phyloP scores from a whole-genome alignment of 805 yeast genomes.

The Ogataea nitratoaversa region DNA sequence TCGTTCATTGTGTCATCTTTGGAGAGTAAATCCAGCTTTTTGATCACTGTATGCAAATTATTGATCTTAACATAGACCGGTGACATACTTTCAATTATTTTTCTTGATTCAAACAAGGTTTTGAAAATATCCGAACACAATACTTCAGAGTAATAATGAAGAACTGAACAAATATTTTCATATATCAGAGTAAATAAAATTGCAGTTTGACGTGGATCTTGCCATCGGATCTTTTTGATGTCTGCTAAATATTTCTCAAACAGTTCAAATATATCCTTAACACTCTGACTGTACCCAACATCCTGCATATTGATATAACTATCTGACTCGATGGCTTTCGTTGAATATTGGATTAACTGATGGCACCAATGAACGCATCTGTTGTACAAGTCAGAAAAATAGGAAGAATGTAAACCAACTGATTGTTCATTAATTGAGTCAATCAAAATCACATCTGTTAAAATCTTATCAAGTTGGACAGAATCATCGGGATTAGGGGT shows the following conservation, averaged over 20 bases:
- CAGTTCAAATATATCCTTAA: constrained; percentile 9
- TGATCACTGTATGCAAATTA: constrained; percentile 13
- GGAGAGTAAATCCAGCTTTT: constrained; percentile 12
- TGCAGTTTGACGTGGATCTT: constrained; percentile 10
- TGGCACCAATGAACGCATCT: constrained; percentile 13
- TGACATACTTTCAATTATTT: constrained; percentile 2
- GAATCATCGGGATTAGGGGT: background rate
- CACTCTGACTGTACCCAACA: constrained; percentile 14
- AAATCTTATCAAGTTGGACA: background rate
- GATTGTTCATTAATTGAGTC: background rate
- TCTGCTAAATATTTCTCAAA: constrained; percentile 9
- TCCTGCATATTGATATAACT: constrained; percentile 7
- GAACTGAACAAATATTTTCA: constrained; percentile 9
- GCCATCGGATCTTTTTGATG: constrained; percentile 8
- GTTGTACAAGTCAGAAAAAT: constrained; percentile 14
- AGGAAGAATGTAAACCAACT: background rate
- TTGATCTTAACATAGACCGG: constrained; percentile 15
- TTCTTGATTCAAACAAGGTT: constrained; percentile 2
- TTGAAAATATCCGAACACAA: constrained; percentile 11
- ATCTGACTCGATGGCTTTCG: constrained; percentile 8
- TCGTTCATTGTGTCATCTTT: constrained; percentile 15
- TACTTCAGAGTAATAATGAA: constrained; percentile 6
- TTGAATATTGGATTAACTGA: constrained; percentile 5
- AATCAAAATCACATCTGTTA: constrained; percentile 4
- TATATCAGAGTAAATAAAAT: constrained; percentile 9